Conservation (phyloP, 148 eudicot genomes). For the Camellia sinensis region DNA sequence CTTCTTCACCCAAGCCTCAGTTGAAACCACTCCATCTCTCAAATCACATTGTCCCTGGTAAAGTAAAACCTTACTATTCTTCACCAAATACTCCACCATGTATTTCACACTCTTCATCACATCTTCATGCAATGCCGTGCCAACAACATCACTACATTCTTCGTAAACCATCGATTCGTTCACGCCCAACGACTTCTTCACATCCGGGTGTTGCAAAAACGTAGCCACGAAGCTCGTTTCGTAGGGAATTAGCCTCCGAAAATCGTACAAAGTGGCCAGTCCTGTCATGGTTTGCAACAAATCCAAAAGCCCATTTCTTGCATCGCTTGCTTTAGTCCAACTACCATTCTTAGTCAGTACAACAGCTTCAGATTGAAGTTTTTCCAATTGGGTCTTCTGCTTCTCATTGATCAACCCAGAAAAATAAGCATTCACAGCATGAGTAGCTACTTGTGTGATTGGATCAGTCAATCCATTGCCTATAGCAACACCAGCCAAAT, state of each 20-base stretch:
- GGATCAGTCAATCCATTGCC: slow-evolving; percentile 91
- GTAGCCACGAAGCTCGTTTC: slow-evolving; percentile 36
- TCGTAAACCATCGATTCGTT: slow-evolving; percentile 39
- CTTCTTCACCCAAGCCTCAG: slow-evolving; percentile 68
- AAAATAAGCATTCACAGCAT: slow-evolving; percentile 60
- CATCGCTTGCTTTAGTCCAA: slow-evolving; percentile 63
- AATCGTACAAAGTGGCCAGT: slow-evolving; percentile 71
- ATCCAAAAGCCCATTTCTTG: slow-evolving; percentile 36
- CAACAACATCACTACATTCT: slow-evolving; percentile 54
- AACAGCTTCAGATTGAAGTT: slow-evolving; percentile 41
- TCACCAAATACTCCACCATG: slow-evolving; percentile 65
- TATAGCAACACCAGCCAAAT: slow-evolving; percentile 70
- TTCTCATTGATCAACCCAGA: slow-evolving; percentile 60
- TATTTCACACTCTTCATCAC: slow-evolving; percentile 85
- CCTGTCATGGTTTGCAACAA: slow-evolving; percentile 66
- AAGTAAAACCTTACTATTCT: slow-evolving; percentile 60
- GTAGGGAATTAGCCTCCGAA: slow-evolving; percentile 54
- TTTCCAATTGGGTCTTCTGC: slow-evolving; percentile 49
- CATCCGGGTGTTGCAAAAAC: slow-evolving; percentile 38
- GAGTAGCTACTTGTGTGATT: slow-evolving; percentile 54
- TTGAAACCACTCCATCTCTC: slow-evolving; percentile 73
- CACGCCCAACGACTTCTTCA: slow-evolving; percentile 54
- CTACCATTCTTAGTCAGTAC: slow-evolving; percentile 20
- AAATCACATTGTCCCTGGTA: slow-evolving; percentile 74
- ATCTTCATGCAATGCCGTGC: slow-evolving; percentile 44